Percentiles rank a stretch among this genome's conserved stretches.
These are phyloP conservation scores for Aspergillus pseudoterreus DNA, from an alignment of 2,329 filamentous ascomycete genomes.

Conservation along the genomic window DNA sequence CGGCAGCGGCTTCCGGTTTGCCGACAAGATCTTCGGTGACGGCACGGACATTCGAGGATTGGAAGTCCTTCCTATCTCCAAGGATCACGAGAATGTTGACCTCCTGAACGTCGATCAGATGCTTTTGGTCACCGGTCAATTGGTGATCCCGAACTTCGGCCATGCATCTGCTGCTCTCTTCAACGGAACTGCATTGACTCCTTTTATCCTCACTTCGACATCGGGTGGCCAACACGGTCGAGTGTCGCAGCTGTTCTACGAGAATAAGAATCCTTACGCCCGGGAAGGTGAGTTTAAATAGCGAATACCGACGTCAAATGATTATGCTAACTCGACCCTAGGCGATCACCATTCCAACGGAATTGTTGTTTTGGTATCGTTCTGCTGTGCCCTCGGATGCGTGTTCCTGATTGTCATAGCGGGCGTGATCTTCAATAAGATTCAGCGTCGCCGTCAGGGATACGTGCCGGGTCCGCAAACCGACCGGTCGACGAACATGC, in stretches of 20 bases:
- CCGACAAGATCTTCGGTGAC: slow-evolving; percentile 59
- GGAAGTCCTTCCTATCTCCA: slow-evolving; percentile 71
- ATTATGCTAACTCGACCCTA: slow-evolving; percentile 12
- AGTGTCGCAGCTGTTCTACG: slow-evolving; percentile 77
- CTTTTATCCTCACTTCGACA: slow-evolving; percentile 75
- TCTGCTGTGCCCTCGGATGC: slow-evolving; percentile 46
- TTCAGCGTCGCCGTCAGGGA: slow-evolving; percentile 45
- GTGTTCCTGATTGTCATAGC: slow-evolving; percentile 47
- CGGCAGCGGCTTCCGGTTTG: slow-evolving; percentile 65
- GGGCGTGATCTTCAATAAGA: slow-evolving; percentile 46
- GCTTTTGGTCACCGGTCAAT: slow-evolving; percentile 79
- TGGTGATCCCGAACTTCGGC: slow-evolving; percentile 72
- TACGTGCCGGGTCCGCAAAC: slow-evolving; percentile 44
- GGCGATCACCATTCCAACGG: slow-evolving; percentile 40
- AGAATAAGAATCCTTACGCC: slow-evolving; percentile 73
- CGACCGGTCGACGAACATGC: slow-evolving; percentile 45
- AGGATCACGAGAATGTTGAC: slow-evolving; percentile 61
- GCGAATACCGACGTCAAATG: too few species aligned
- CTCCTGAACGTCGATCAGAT: slow-evolving; percentile 65
- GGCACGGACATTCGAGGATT: slow-evolving; percentile 71
- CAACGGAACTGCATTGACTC: slow-evolving; percentile 73
- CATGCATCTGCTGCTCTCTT: slow-evolving; percentile 82
- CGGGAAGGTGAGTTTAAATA: slow-evolving; percentile 52
- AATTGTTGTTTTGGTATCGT: slow-evolving; percentile 44
- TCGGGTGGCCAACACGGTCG: slow-evolving; percentile 64